Conservation (phyloP, 2,329 filamentous ascomycete genomes). For the Colletotrichum sp. region DNA sequence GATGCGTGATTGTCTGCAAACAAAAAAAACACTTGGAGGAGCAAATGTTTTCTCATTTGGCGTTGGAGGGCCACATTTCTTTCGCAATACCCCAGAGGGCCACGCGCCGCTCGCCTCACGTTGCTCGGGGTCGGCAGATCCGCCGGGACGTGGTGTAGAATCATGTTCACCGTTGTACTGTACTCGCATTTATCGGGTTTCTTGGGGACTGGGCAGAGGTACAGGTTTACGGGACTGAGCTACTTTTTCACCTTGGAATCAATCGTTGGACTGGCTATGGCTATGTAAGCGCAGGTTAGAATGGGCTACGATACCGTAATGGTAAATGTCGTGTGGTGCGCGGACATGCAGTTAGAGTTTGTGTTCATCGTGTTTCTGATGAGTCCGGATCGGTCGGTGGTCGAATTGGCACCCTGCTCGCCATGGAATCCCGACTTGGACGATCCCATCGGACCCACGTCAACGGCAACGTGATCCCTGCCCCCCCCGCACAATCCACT, state of each 20-base stretch:
- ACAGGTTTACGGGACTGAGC: background rate
- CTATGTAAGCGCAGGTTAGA: background rate
- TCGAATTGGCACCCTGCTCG: background rate
- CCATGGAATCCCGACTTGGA: background rate
- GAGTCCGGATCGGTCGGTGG: background rate
- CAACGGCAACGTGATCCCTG: background rate
- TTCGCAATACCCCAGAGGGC: constrained; percentile 8
- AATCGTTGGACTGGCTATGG: background rate
- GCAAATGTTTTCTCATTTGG: background rate
- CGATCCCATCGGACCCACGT: background rate
- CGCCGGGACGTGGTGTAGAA: background rate
- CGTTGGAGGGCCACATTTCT: constrained; percentile 17
- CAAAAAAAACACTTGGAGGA: background rate
- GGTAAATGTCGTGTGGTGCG: background rate
- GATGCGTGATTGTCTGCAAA: constrained; percentile 26
- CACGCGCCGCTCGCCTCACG: background rate
- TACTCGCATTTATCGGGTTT: background rate
- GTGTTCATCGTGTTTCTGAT: background rate
- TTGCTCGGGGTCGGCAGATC: background rate
- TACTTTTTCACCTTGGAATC: background rate
- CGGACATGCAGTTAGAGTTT: background rate
- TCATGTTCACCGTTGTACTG: background rate
- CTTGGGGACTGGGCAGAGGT: background rate
- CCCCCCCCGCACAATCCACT: background rate
- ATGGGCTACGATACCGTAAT: background rate